Base-by-base conservation (phyloP, 2,329 filamentous ascomycete genomes). In the Thielaviopsis ethacetica region DNA sequence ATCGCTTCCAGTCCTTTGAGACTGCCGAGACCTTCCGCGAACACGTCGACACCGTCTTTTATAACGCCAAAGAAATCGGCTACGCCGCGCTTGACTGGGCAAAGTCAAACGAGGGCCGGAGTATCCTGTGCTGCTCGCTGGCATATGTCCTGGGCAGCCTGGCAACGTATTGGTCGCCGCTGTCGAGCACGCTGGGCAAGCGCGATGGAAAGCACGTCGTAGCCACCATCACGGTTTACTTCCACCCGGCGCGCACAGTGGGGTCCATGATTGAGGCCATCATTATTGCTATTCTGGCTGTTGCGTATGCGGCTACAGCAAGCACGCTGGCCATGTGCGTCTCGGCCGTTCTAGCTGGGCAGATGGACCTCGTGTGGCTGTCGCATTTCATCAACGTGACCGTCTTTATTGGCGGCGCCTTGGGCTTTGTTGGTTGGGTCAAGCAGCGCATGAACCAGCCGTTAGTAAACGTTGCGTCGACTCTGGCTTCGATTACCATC, bases 121-220 rank as follows among this genome's bases (percentile, higher is more conserved):
- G 84, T 47, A 86, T 95, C 57, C 73, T 96, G 66, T 96, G 96
- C 71, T 96, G 90, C 74, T 91, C 89, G 34, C 72, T 96, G 62
- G 91, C 91, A 52, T 96, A 96, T 71, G 74, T 94, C 3, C 71
- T 96, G 38, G 91, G 88, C 19, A 94, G 88, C 64, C 75, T 95
- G 70, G 89, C 85, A 41, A 96, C 91, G 0, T 93, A 95, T 65
- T 83, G 88, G 62, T 80, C 84, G 2, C 78, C 79, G 2, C 76
- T 95, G 59, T 84, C 89, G 17, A 73, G 76, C 7, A 80, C 90
- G 59, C 75, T 96, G 17, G 91, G 91, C 12, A 78, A 84, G 63
- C 86, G 90, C 67, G 91, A 95, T 71, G 89, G 89, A 56, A 96
- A 96, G 68, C 91, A 96, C 71, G 84, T 95, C 67, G 89, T 95